Conservation (phyloP, 140 eudicot genomes). For the Senecio squalidus region DNA sequence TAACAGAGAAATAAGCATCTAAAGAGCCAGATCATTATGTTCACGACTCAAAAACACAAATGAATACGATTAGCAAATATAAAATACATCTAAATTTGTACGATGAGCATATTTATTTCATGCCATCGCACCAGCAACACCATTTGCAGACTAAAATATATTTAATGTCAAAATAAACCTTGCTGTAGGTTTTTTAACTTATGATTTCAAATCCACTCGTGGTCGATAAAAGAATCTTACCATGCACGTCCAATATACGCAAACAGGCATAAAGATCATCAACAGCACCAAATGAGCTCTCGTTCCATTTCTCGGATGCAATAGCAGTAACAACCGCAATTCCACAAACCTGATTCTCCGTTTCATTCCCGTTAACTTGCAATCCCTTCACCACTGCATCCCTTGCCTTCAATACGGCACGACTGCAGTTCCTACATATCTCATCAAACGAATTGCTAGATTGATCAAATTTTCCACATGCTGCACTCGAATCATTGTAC, state of each 20-base stretch:
- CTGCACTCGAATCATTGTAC: constrained; percentile 11
- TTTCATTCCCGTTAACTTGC: constrained; percentile 2
- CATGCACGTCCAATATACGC: constrained; percentile 36
- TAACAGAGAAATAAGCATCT: not conserved
- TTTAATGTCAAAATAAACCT: not conserved
- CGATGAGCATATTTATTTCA: not conserved
- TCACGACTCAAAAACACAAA: too few relatives aligned
- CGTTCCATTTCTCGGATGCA: constrained; percentile 30
- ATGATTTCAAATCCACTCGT: not conserved
- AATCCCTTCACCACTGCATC: constrained; percentile 5
- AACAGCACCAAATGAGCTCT: constrained; percentile 18
- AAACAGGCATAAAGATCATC: constrained; percentile 46
- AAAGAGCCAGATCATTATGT: too few relatives aligned
- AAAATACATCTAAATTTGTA: not conserved
- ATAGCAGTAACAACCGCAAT: constrained; percentile 47
- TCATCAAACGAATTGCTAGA: constrained; percentile 22
- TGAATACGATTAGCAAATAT: not conserved
- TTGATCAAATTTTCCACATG: constrained; percentile 17
- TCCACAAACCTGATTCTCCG: constrained; percentile 44
- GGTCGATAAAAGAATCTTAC: constrained; percentile 14
- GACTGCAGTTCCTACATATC: constrained; percentile 38
- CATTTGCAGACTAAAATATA: too few relatives aligned
- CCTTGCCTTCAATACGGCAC: constrained; percentile 27
- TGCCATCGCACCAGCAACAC: too few relatives aligned
- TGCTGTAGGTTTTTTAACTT: not conserved